A percentile compares a stretch with the other conserved stretches of the same genome.
Conservation (phyloP, 306 rosid species). For the Cucumis melo region DNA sequence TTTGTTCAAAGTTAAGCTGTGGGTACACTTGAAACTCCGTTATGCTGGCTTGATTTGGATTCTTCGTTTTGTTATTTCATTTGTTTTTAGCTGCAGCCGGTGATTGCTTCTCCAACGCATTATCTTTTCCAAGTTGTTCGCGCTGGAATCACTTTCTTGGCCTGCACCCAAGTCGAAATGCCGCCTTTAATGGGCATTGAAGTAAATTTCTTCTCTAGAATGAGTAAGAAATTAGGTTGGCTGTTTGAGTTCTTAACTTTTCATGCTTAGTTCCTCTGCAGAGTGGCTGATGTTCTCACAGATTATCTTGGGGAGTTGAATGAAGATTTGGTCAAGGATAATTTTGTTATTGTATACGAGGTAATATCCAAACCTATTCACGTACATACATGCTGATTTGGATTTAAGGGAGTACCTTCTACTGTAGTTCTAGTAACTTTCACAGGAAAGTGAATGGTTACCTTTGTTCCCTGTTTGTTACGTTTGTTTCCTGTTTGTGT, state of each 20-base stretch:
- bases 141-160: constrained; percentile 85
- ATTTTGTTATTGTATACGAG: constrained; percentile 84
- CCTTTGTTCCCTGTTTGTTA: background rate
- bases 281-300: constrained; percentile 85
- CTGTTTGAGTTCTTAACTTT: constrained; percentile 19
- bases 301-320: constrained; percentile 86
- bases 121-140: constrained; percentile 87
- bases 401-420: background rate
- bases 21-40: background rate
- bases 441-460: background rate
- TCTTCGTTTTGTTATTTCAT: background rate
- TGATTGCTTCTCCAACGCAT: constrained; percentile 93
- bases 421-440: background rate
- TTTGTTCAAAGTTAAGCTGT: background rate
- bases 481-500: background rate
- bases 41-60: background rate
- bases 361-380: constrained; percentile 16
- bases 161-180: constrained; percentile 96
- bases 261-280: constrained; percentile 72
- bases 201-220: constrained; percentile 25
- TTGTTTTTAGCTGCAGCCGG: constrained; percentile 54
- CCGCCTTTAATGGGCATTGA: constrained; percentile 94
- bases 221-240: background rate
- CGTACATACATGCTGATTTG: background rate
- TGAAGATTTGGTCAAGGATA: constrained; percentile 80